Percentiles rank a stretch among this genome's conserved stretches.
phyloP scores from a whole-genome alignment of 768 basidiomycete species.

The Termitomyces sp. region DNA sequence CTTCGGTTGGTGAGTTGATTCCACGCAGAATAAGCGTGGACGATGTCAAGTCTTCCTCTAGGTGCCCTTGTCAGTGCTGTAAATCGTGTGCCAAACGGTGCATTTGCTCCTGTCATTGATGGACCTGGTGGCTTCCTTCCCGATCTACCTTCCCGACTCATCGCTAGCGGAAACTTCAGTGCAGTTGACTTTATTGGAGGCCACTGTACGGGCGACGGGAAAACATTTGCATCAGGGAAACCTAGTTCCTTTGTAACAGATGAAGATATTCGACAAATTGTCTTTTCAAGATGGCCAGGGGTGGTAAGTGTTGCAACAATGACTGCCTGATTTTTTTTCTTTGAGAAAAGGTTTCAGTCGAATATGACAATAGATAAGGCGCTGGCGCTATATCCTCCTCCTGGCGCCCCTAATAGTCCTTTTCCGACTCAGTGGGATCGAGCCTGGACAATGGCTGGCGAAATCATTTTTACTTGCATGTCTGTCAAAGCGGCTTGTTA shows the following conservation, averaged over 20 bases:
- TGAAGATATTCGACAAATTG: conserved; percentile 28
- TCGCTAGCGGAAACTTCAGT: conserved; percentile 24
- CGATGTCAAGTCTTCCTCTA: conserved; percentile 6
- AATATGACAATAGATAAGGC: not conserved
- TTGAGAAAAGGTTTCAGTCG: not conserved
- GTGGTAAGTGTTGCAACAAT: conserved; percentile 28
- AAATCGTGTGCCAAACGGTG: conserved; percentile 27
- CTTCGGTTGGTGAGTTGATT: not conserved
- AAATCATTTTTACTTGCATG: conserved; percentile 40
- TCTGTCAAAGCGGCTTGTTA: conserved; percentile 10
- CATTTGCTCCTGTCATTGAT: conserved; percentile 24
- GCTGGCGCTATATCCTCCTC: conserved; percentile 29
- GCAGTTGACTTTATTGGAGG: conserved; percentile 31
- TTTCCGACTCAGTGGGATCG: conserved; percentile 35
- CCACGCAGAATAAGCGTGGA: not conserved
- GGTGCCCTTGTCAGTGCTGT: conserved; percentile 32
- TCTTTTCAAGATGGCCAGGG: conserved; percentile 29
- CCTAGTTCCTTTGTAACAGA: conserved; percentile 32
- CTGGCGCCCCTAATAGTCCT: conserved; percentile 22
- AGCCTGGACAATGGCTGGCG: conserved; percentile 33
- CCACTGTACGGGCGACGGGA: conserved; percentile 38
- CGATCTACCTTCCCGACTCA: conserved; percentile 30
- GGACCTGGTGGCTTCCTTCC: conserved; percentile 23
- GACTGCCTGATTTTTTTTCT: not conserved
- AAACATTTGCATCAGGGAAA: conserved; percentile 31